These are phyloP conservation scores for Apiospora kogelbergensis DNA, from an alignment of 2,329 filamentous ascomycete species.

Conservation along the genomic window DNA sequence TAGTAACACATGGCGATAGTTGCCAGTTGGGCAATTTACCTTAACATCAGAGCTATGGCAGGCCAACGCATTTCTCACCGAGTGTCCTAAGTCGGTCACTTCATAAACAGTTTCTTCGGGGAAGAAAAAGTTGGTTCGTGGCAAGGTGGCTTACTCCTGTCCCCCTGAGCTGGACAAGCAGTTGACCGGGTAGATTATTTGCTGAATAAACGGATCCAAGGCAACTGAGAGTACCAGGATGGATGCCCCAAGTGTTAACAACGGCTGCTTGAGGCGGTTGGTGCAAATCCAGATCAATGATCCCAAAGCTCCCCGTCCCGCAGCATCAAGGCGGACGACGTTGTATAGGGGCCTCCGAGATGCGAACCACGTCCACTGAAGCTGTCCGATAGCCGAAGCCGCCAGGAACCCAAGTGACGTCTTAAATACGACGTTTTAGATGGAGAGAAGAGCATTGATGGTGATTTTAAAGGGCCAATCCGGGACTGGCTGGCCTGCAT, in stretches of 20 bases:
- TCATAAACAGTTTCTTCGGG: not conserved
- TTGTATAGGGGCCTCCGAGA: not conserved
- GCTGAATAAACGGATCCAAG: not conserved
- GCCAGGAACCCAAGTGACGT: slow-evolving; percentile 7
- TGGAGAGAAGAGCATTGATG: slow-evolving; percentile 15
- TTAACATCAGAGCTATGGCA: not conserved
- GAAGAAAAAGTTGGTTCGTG: not conserved
- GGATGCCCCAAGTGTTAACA: not conserved
- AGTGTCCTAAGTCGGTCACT: not conserved
- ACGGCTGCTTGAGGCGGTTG: slow-evolving; percentile 8
- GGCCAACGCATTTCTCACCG: not conserved
- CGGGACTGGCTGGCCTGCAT: slow-evolving; percentile 14
- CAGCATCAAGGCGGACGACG: slow-evolving; percentile 13
- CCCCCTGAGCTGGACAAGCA: not conserved
- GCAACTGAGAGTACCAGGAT: not conserved
- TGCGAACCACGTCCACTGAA: slow-evolving; percentile 17
- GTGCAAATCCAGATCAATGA: slow-evolving; percentile 8
- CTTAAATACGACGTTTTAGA: slow-evolving; percentile 14
- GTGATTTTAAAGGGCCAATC: slow-evolving; percentile 16
- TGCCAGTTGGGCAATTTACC: not conserved
- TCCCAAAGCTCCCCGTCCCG: slow-evolving; percentile 10
- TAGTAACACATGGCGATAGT: no score
- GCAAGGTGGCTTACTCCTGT: not conserved
- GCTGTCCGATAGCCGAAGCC: slow-evolving; percentile 13
- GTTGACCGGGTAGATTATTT: not conserved